Conservation (phyloP, 2,329 filamentous ascomycete species). For the Aspergillus carbonarius region DNA sequence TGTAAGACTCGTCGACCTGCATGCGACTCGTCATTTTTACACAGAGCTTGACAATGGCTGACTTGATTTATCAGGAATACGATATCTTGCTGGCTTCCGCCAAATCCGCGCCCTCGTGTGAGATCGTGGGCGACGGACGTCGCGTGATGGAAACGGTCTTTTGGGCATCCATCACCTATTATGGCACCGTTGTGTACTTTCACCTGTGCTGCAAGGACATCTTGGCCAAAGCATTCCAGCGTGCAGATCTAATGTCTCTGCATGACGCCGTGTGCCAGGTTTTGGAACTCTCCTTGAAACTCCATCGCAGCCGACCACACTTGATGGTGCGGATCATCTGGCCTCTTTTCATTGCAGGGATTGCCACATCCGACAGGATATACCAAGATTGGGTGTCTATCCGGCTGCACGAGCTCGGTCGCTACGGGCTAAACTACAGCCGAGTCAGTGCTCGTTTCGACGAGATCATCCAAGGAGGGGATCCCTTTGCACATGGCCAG, state of each 20-base stretch:
- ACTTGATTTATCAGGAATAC: constrained; percentile 19
- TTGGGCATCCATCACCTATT: constrained; percentile 26
- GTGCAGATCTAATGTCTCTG: constrained; percentile 15
- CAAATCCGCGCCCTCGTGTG: constrained; percentile 18
- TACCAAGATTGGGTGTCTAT: constrained; percentile 31
- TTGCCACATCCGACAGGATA: constrained; percentile 25
- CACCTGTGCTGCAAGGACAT: constrained; percentile 24
- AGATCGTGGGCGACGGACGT: constrained; percentile 17
- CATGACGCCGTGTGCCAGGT: constrained; percentile 21
- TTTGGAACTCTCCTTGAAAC: constrained; percentile 23
- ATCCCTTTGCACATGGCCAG: constrained; percentile 11
- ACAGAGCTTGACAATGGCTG: background rate
- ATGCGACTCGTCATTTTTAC: background rate
- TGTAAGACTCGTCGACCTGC: constrained; percentile 10
- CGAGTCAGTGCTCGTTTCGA: constrained; percentile 23
- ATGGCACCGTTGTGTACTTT: constrained; percentile 24
- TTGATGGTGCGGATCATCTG: constrained; percentile 26
- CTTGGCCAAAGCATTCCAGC: constrained; percentile 2
- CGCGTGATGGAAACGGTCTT: constrained; percentile 27
- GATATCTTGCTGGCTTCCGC: constrained; percentile 23
- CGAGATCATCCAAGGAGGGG: constrained; percentile 23
- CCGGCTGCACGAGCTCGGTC: constrained; percentile 24
- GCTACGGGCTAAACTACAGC: constrained; percentile 25
- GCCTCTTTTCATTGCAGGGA: constrained; percentile 27
- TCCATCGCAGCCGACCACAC: constrained; percentile 24